Evolutionary conservation across 2,329 filamentous ascomycete species (phyloP).

Genomic region (Ophiostoma australiae): DNA sequence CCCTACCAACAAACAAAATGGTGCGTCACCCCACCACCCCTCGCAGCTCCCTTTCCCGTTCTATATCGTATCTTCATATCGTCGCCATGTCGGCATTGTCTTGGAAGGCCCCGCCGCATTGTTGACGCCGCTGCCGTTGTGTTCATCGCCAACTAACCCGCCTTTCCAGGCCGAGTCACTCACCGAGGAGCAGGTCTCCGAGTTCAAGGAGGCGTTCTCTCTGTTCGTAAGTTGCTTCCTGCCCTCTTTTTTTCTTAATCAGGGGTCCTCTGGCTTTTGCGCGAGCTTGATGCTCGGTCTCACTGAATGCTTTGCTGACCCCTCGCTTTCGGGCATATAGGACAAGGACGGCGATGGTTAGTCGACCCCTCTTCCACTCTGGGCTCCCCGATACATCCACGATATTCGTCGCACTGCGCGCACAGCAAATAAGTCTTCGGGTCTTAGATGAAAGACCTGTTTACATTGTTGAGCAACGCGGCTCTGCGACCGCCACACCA

Average conservation of each 20-base stretch:
- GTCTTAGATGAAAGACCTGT: background rate
- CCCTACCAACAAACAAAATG: conserved; percentile 8
- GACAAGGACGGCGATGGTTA: conserved; percentile 33
- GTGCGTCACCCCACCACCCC: conserved; percentile 3
- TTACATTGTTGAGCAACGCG: background rate
- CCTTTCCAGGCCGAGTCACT: conserved; percentile 82
- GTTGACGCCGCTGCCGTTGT: background rate
- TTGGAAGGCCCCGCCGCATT: background rate
- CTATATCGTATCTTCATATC: background rate
- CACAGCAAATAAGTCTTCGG: background rate
- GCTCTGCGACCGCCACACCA: background rate
- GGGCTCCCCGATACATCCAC: background rate
- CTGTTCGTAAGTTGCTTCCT: conserved; percentile 75
- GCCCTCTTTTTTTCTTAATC: conserved; percentile 17
- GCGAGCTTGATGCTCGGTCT: conserved; percentile 13
- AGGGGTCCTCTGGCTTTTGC: background rate
- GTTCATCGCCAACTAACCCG: conserved; percentile 14
- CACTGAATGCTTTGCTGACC: conserved; percentile 17
- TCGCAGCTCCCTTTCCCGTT: background rate
- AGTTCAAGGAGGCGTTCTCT: conserved; percentile 99
- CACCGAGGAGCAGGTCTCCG: conserved; percentile 99
- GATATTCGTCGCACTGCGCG: background rate
- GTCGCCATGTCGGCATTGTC: background rate
- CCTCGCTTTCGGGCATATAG: conserved; percentile 22
- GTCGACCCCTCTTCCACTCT: conserved; percentile 18